Evolutionary conservation across 148 eudicot species (phyloP), one percentile per base, ranked within the genome.

Genomic region (Silene latifolia): DNA sequence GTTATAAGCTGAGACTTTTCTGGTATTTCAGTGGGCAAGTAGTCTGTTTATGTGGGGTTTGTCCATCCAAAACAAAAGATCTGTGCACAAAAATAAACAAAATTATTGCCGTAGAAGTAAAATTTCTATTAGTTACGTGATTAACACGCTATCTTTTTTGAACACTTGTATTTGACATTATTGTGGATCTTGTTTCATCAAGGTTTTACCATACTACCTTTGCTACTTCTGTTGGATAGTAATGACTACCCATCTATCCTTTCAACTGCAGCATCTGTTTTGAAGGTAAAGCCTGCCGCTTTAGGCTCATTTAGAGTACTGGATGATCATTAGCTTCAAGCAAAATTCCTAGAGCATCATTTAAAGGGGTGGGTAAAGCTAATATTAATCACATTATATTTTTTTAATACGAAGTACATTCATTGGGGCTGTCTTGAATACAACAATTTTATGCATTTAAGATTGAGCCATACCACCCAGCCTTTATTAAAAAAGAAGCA

Each of bases 281-380:
- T 95, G 77, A 95, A 95, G 89, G 98, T 92, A 84, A 95, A 95
- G 80, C 97, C 92, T 78, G 88, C 97, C 27, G 65, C 97, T 74
- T 90, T 95, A 78, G 98, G 98, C 66, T 84, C 97, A 73, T 95
- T 97, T 72, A 97, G 97, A 74, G 81, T 95, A 74, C 84, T 95
- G 86, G 98, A 97, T 75, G 98, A 95, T 44, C 98, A 92, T 80
- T 97, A 95, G 80, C 91, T 95, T 78, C 96, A 95, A 81, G 89
- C 98, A 24, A 97, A 92, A 83, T 77, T 95, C 74, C 97, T 92
- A 86, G 98, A 95, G 80, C 97, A 89, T 63, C 89, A 95, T 85
- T 71, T 88, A 80, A 95, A 92, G 84, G 98, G 98, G 98, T 95
- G 83, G 81, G 96, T 85, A 68, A 68, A 23, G 60, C 65, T 67